Evolutionary conservation across 495 filamentous ascomycete species (phyloP), one percentile per base, ranked within the genome.

Genomic region (Trichoderma gamsii): DNA sequence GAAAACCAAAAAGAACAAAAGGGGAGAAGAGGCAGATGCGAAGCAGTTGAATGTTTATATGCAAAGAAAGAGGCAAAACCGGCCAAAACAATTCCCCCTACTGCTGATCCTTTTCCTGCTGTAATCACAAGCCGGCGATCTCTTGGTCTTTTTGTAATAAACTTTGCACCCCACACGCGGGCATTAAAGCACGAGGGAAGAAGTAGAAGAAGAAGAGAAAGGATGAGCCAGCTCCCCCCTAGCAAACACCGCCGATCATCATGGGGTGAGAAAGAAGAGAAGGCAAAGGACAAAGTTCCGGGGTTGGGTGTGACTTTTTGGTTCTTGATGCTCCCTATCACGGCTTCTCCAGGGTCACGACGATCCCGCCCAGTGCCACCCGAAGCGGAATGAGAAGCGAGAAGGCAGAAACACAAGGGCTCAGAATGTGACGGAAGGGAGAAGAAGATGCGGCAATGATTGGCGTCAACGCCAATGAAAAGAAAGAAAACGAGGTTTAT

Each of bases 341-440:
- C 35, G 15, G 43, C 27, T 29, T 12, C 13, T 29, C 29, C 43
- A 61, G 25, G 21, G 23, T 5, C 23, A 61, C 56, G 56, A 29
- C 25, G 56, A 61, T 61, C 56, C 27, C 56, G 25, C 27, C 35
- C 25, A 32, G 56, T 61, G 56, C 7, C 56, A 61, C 56, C 56
- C 25, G 56, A 61, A 32, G 27, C 56, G 56, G 56, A 15, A 29
- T 61, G 25, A 32, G 56, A 61, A 61, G 56, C 56, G 56, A 61
- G 56, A 13, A 61, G 35, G 65, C n/a, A 66, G 25, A 44, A 66
- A 49, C 41, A 32, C 65, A 46, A 66, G 65, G 49, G 49, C 49
- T 13, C 12, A 21, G 8, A 61, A 61, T 23, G 16, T 32, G 35
- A 32, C 4, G 35, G 16, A 66, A 27, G 65, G 65, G 43, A 66